Percentiles rank a stretch among this genome's conserved stretches.
Conservation (phyloP, 2,329 filamentous ascomycete species). For the Penicillium rolfsii region DNA sequence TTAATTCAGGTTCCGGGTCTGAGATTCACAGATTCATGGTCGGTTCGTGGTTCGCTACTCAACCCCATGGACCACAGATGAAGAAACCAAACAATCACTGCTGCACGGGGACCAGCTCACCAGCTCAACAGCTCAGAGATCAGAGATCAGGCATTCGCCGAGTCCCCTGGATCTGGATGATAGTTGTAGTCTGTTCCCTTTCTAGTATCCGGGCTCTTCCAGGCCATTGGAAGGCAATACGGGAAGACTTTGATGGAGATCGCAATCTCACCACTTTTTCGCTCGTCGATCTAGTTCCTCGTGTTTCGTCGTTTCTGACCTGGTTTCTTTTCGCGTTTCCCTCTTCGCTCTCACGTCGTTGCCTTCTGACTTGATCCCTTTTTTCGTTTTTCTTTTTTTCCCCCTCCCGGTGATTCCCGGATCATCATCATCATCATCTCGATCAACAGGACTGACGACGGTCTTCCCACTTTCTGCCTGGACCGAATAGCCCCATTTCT, state of each 20-base stretch:
- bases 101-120: not conserved
- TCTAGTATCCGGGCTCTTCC: too few species aligned
- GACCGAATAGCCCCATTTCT: not conserved
- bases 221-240: not conserved
- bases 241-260: conserved; percentile 33
- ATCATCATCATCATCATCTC: not conserved
- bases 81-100: not conserved
- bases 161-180: conserved; percentile 31
- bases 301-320: not conserved
- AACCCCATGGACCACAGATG: not conserved
- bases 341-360: not conserved
- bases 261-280: conserved; percentile 20
- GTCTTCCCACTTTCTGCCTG: not conserved
- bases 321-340: not conserved
- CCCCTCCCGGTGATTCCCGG: not conserved
- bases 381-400: not conserved
- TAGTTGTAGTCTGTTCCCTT: not conserved
- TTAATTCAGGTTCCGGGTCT: conserved; percentile 20
- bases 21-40: too few species aligned
- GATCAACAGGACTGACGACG: too few species aligned
- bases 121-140: not conserved
- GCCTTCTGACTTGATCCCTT: not conserved
- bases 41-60: not conserved
- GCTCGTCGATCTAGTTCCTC: conserved; percentile 32
- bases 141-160: conserved; percentile 3